Evolutionary conservation across 495 filamentous ascomycete species (phyloP).

Genomic region (Aspergillus baeticus): DNA sequence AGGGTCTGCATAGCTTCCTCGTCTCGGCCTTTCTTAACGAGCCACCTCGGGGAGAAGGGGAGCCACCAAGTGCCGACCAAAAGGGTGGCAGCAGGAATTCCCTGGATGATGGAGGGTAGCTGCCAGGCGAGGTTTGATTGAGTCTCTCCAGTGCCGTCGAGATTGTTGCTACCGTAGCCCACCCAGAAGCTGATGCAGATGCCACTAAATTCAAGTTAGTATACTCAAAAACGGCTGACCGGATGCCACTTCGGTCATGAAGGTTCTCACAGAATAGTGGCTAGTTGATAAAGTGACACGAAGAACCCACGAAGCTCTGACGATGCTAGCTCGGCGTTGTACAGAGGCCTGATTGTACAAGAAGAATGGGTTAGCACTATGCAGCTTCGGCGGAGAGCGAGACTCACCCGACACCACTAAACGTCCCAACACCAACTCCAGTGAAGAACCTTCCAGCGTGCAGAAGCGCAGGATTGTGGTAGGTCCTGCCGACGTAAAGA

Average conservation of each 20-base stretch:
- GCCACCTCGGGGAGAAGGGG: slow-evolving; percentile 81
- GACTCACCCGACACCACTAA: slow-evolving; percentile 53
- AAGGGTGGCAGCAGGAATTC: slow-evolving; percentile 58
- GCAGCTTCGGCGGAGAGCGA: no score
- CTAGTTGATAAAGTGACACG: slow-evolving; percentile 77
- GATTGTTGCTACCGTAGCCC: slow-evolving; percentile 56
- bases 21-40: slow-evolving; percentile 71
- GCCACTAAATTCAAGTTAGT: no score
- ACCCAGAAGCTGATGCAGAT: slow-evolving; percentile 88
- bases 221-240: no score
- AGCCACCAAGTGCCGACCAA: slow-evolving; percentile 74
- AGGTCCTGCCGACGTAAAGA: slow-evolving; percentile 48
- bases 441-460: slow-evolving; percentile 63
- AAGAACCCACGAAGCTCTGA: slow-evolving; percentile 74
- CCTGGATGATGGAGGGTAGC: slow-evolving; percentile 61
- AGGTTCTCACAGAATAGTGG: slow-evolving; percentile 79
- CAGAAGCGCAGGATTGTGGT: slow-evolving; percentile 62
- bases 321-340: slow-evolving; percentile 73
- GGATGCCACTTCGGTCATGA: no score
- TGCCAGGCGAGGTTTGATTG: slow-evolving; percentile 74
- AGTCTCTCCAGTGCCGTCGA: slow-evolving; percentile 38
- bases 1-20: slow-evolving; percentile 68
- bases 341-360: slow-evolving; percentile 60
- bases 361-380: not conserved
- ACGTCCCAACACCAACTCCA: slow-evolving; percentile 66